Percentiles rank a stretch among this genome's conserved stretches.
Evolutionary conservation across 2,329 filamentous ascomycete genomes (phyloP).

Genomic region (Lasiodiplodia sp.): DNA sequence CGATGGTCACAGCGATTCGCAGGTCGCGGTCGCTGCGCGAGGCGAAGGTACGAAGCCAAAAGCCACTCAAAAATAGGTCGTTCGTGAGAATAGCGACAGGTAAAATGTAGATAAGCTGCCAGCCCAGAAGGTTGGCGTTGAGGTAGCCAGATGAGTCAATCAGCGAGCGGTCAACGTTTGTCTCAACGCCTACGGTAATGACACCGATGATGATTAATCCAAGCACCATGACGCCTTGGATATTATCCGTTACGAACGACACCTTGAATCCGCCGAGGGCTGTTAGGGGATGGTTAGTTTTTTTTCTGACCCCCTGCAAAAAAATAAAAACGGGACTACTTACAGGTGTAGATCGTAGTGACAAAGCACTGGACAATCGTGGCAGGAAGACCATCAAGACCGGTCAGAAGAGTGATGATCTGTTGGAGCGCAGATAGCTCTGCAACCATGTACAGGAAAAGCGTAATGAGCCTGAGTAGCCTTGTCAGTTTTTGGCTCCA

Average conservation of each 20-base stretch:
- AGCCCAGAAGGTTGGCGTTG: constrained; percentile 75
- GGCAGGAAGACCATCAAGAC: constrained; percentile 74
- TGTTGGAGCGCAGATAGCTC: constrained; percentile 84
- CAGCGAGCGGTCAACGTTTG: constrained; percentile 72
- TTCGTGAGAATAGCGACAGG: constrained; percentile 83
- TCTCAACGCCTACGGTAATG: constrained; percentile 78
- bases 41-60: constrained; percentile 64
- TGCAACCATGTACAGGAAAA: constrained; percentile 87
- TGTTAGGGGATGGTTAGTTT: constrained; percentile 43
- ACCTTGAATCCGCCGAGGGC: constrained; percentile 83
- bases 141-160: constrained; percentile 74
- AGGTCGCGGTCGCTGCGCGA: constrained; percentile 50
- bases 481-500: background rate
- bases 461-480: constrained; percentile 67
- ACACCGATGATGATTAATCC: constrained; percentile 77
- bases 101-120: constrained; percentile 86
- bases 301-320: background rate
- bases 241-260: constrained; percentile 82
- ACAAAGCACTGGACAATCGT: constrained; percentile 80
- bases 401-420: constrained; percentile 76
- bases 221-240: constrained; percentile 81
- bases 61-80: constrained; percentile 84
- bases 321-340: constrained; percentile 34
- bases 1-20: constrained; percentile 75
- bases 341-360: constrained; percentile 85